These are phyloP conservation scores for Ensete glaucum DNA, from an alignment of 176 grass and related monocot genomes.

Conservation along the genomic window DNA sequence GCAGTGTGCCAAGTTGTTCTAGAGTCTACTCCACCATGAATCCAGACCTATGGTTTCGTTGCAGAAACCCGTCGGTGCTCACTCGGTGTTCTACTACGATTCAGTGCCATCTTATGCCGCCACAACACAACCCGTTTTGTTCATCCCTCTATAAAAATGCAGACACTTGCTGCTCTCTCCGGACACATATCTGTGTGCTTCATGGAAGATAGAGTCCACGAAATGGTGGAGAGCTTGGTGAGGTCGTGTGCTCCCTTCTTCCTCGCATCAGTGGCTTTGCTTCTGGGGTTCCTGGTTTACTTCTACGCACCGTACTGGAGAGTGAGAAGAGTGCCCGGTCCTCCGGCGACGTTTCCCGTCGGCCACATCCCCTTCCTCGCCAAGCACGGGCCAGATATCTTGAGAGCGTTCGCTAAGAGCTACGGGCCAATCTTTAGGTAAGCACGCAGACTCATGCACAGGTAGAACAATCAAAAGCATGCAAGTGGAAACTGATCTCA, in stretches of 20 bases:
- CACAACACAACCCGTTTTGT: too few relatives aligned
- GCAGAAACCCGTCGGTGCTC: too few relatives aligned
- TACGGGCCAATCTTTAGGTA: constrained; percentile 87
- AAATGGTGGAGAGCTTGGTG: neutral
- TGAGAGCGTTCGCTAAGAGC: constrained; percentile 52
- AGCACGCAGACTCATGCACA: neutral
- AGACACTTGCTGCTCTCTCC: too few relatives aligned
- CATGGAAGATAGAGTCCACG: neutral
- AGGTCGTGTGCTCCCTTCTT: constrained; percentile 6
- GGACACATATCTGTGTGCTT: too few relatives aligned
- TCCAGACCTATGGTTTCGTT: too few relatives aligned
- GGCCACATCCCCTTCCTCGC: constrained; percentile 66
- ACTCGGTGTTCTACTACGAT: too few relatives aligned
- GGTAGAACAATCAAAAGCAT: too few relatives aligned
- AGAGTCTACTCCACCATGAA: too few relatives aligned
- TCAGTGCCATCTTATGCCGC: too few relatives aligned
- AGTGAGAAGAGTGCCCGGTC: constrained; percentile 68
- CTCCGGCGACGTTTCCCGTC: constrained; percentile 44
- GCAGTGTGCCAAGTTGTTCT: too few relatives aligned
- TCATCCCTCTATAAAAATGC: too few relatives aligned
- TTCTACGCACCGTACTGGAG: constrained; percentile 73
- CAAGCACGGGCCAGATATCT: constrained; percentile 57
- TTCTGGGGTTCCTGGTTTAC: constrained; percentile 43
- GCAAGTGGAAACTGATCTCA: neutral
- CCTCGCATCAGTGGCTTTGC: constrained; percentile 19